These are phyloP conservation scores for Scheffersomyces coipomensis DNA, from an alignment of 805 yeast species.

Conservation along the genomic window DNA sequence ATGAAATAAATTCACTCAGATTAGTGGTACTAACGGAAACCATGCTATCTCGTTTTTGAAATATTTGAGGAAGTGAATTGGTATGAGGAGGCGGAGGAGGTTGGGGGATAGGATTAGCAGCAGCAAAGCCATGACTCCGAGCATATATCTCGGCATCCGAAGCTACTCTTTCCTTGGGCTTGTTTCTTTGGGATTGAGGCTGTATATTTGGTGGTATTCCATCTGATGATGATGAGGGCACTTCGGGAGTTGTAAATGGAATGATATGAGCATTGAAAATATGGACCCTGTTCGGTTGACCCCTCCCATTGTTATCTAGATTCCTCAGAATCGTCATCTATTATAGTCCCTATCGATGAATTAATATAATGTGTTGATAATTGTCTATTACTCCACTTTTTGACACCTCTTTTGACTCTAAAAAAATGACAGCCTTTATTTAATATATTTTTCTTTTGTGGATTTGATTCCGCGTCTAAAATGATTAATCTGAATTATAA, in stretches of 20 bases:
- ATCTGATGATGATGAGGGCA: not conserved
- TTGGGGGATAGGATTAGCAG: not conserved
- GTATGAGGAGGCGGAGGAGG: constrained; percentile 1
- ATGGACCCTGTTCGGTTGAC: not conserved
- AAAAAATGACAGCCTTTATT: too few relatives aligned
- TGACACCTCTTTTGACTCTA: too few relatives aligned
- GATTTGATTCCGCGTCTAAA: too few relatives aligned
- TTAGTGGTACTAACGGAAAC: not conserved
- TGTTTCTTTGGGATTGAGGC: constrained; percentile 4
- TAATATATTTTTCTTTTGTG: too few relatives aligned
- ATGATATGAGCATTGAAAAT: not conserved
- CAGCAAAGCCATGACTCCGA: not conserved
- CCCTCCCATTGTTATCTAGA: not conserved
- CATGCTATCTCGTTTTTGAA: not conserved
- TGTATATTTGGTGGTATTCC: not conserved
- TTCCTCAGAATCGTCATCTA: not conserved
- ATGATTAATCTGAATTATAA: too few relatives aligned
- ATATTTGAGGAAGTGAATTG: not conserved
- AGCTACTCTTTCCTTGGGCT: constrained; percentile 10
- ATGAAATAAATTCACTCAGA: constrained; percentile 1
- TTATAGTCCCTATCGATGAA: too few relatives aligned
- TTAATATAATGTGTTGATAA: too few relatives aligned
- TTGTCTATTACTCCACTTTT: too few relatives aligned
- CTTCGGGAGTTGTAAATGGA: not conserved
- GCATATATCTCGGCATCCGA: constrained; percentile 22